phyloP scores from a whole-genome alignment of 106 monocot species.

The Dioscorea zingiberensis region DNA sequence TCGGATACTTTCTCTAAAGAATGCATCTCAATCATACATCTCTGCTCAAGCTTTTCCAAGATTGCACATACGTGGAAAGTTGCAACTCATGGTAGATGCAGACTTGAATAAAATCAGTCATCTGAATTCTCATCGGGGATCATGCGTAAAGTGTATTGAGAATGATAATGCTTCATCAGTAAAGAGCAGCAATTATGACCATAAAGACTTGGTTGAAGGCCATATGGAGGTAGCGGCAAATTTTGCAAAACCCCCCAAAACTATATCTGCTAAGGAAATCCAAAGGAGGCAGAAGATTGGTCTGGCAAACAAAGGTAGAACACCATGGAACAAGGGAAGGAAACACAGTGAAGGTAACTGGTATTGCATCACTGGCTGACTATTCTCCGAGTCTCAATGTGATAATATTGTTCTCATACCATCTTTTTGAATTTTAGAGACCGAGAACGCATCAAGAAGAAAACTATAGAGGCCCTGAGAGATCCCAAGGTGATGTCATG shows the following conservation, averaged over 20 bases:
- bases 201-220: not conserved
- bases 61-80: not conserved
- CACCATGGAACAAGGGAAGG: conserved; percentile 85
- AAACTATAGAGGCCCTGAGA: conserved; percentile 78
- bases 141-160: conserved; percentile 1
- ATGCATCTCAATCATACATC: conserved; percentile 9
- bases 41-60: conserved; percentile 7
- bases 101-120: not conserved
- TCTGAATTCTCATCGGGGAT: not conserved
- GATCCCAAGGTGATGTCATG: conserved; percentile 94
- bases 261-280: conserved; percentile 30
- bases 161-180: not conserved
- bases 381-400: not conserved
- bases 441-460: conserved; percentile 61
- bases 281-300: conserved; percentile 79
- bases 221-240: not conserved
- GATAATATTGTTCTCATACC: not conserved
- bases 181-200: conserved; percentile 3
- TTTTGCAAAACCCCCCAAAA: not conserved
- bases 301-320: conserved; percentile 71
- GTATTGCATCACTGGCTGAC: not conserved
- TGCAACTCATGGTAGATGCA: conserved; percentile 14
- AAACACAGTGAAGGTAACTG: conserved; percentile 56
- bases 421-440: conserved; percentile 35
- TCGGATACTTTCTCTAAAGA: conserved; percentile 4